These are phyloP conservation scores for Geosmithia morbida DNA, from an alignment of 2,329 filamentous ascomycete species.

Conservation along the genomic window DNA sequence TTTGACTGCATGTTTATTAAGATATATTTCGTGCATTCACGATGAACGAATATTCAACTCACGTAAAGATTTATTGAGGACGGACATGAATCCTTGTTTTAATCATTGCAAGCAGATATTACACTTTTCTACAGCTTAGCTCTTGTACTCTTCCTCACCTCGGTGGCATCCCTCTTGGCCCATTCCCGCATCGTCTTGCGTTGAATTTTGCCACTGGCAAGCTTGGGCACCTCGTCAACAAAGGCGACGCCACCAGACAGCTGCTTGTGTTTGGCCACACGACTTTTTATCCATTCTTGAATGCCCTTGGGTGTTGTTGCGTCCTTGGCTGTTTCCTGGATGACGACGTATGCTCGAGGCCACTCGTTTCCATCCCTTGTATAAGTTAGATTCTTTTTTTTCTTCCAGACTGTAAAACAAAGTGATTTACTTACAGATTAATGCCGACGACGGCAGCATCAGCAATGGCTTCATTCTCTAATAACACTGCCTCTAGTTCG, in stretches of 20 bases:
- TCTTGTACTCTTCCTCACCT: slow-evolving; percentile 8
- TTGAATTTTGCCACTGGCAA: slow-evolving; percentile 43
- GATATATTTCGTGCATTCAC: too few relatives aligned
- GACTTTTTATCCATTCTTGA: slow-evolving; percentile 26
- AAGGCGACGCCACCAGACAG: slow-evolving; percentile 37
- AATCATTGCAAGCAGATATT: neutral
- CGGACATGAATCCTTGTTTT: too few relatives aligned
- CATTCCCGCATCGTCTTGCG: slow-evolving; percentile 40
- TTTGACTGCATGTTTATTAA: too few relatives aligned
- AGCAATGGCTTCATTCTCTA: slow-evolving; percentile 34
- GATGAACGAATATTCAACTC: too few relatives aligned
- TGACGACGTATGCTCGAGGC: slow-evolving; percentile 35
- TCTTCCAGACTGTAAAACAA: neutral
- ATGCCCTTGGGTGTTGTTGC: slow-evolving; percentile 37
- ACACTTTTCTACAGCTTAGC: slow-evolving; percentile 14
- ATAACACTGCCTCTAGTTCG: slow-evolving; percentile 36
- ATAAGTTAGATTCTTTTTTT: neutral
- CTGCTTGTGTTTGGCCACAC: slow-evolving; percentile 36
- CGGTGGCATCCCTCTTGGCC: slow-evolving; percentile 34
- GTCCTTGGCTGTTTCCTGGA: slow-evolving; percentile 28
- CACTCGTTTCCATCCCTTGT: slow-evolving; percentile 29
- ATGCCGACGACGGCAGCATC: slow-evolving; percentile 42
- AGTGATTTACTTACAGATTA: slow-evolving; percentile 18
- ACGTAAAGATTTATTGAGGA: too few relatives aligned
- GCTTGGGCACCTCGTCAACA: slow-evolving; percentile 40